These are phyloP conservation scores for Tuber brumale DNA, from an alignment of 495 filamentous ascomycete genomes.

Conservation along the genomic window DNA sequence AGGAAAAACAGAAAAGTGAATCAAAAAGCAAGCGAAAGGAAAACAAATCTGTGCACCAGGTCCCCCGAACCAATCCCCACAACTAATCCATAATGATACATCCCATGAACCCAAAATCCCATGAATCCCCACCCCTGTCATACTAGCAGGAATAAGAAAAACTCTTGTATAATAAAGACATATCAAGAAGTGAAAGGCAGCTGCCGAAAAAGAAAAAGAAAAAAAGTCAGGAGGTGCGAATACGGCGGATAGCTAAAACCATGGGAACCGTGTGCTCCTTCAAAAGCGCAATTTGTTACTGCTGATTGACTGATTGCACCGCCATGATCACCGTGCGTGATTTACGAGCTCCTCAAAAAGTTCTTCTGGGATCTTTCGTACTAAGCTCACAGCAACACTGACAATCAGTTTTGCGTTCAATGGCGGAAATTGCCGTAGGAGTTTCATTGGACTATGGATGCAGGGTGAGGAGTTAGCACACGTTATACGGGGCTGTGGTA, in stretches of 20 bases:
- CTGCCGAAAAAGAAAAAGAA: neutral
- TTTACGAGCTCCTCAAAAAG: conserved; percentile 80
- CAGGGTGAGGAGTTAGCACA: conserved; percentile 6
- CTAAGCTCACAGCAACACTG: conserved; percentile 66
- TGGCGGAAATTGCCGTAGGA: conserved; percentile 81
- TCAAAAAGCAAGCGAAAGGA: neutral
- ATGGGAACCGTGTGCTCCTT: neutral
- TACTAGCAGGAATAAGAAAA: neutral
- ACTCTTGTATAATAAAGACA: neutral
- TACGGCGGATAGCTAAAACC: neutral
- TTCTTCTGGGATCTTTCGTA: conserved; percentile 78
- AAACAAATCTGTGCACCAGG: neutral
- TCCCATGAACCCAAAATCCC: neutral
- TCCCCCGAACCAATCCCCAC: neutral
- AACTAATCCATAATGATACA: neutral
- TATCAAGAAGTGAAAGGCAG: neutral
- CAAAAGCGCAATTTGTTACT: neutral
- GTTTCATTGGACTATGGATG: conserved; percentile 70
- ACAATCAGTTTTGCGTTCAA: conserved; percentile 77
- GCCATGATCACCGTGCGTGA: conserved; percentile 61
- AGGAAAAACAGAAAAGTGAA: neutral
- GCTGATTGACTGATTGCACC: neutral
- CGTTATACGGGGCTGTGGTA: neutral
- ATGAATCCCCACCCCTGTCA: neutral
- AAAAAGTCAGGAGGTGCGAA: neutral